Percentiles rank a stretch among this genome's conserved stretches.
phyloP scores from a whole-genome alignment of 306 rosid species.

The Crotalaria pallida region DNA sequence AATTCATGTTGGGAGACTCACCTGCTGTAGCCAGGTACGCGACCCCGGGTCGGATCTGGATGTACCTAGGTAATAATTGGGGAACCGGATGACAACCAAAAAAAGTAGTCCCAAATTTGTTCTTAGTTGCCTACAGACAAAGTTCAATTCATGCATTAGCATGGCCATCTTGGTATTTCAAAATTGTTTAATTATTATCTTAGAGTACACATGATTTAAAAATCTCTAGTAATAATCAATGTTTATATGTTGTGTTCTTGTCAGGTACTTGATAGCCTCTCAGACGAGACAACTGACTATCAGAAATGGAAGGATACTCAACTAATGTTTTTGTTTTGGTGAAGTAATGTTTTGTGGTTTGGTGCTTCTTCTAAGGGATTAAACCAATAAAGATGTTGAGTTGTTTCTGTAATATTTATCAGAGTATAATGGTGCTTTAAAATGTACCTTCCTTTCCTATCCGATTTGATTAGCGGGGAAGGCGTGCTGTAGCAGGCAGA shows the following conservation, averaged over 20 bases:
- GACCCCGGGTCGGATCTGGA: no score
- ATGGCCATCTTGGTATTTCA: no score
- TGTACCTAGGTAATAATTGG: no score
- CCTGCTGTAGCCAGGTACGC: no score
- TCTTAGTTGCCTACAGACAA: no score
- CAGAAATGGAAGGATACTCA: conserved; percentile 59
- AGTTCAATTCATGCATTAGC: no score
- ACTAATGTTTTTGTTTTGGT: conserved; percentile 39
- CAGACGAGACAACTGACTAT: conserved; percentile 88
- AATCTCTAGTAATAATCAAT: background rate
- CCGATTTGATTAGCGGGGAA: background rate
- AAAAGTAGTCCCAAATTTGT: no score
- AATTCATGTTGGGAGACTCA: no score
- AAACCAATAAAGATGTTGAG: conserved; percentile 58
- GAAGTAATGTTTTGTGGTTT: conserved; percentile 42
- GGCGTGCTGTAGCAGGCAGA: no score
- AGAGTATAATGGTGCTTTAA: conserved; percentile 28
- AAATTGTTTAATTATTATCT: background rate
- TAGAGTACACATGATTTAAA: background rate
- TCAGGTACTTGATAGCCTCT: conserved; percentile 96
- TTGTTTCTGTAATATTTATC: conserved; percentile 59
- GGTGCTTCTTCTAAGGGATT: conserved; percentile 35
- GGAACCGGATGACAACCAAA: no score
- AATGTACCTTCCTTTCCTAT: background rate
- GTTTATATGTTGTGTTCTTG: background rate